phyloP scores from a whole-genome alignment of 495 filamentous ascomycete species.

The Echria macrotheca region DNA sequence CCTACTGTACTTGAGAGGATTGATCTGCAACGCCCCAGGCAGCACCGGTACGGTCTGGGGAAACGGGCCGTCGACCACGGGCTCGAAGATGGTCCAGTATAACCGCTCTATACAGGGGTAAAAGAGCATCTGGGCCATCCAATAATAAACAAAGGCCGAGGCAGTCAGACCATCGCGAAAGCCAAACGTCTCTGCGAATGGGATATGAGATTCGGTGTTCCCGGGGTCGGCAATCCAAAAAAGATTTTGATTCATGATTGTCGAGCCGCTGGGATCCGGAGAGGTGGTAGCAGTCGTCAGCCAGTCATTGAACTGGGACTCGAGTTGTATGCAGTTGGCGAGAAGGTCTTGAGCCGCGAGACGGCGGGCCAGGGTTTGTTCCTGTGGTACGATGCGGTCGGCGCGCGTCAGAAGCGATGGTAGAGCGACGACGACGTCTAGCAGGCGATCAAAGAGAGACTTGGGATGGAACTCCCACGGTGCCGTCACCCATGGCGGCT shows the following conservation, averaged over 20 bases:
- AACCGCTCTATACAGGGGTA: constrained; percentile 35
- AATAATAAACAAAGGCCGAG: constrained; percentile 35
- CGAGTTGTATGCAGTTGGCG: constrained; percentile 33
- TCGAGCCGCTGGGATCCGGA: not conserved
- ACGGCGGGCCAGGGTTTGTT: constrained; percentile 26
- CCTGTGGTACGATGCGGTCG: constrained; percentile 27
- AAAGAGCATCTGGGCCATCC: constrained; percentile 34
- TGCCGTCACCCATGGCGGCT: constrained; percentile 38
- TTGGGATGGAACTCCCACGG: constrained; percentile 42
- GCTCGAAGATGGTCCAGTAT: constrained; percentile 32
- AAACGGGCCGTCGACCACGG: constrained; percentile 18
- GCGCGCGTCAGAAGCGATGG: constrained; percentile 33
- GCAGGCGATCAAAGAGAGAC: constrained; percentile 36
- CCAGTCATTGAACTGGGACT: constrained; percentile 38
- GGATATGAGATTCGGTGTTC: constrained; percentile 14
- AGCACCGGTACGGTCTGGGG: not conserved
- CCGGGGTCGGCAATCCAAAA: constrained; percentile 11
- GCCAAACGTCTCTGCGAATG: constrained; percentile 32
- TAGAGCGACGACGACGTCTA: constrained; percentile 37
- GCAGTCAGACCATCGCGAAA: constrained; percentile 32
- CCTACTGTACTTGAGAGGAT: constrained; percentile 16
- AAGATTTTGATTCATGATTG: not conserved
- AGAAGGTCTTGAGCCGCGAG: constrained; percentile 39
- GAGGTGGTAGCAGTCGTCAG: constrained; percentile 23
- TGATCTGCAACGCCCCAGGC: constrained; percentile 21